Percentiles rank a stretch among this genome's conserved stretches.
phyloP scores from a whole-genome alignment of 352 stramenopile species.

The Phytophthora litchii region DNA sequence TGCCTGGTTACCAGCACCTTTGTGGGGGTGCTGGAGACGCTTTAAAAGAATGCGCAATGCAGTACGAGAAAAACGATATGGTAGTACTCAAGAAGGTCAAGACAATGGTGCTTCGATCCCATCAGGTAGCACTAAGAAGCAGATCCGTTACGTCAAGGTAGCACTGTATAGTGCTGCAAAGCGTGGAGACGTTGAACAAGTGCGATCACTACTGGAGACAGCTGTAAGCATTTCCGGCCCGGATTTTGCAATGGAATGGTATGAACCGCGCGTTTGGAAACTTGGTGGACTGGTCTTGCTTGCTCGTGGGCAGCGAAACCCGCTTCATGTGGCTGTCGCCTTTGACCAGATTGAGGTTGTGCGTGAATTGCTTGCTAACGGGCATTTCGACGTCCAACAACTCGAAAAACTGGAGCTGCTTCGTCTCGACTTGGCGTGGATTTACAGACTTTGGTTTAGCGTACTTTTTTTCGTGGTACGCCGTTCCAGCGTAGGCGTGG shows the following conservation, averaged over 20 bases:
- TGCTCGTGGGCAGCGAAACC: conserved; percentile 59
- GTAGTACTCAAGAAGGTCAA: conserved; percentile 8
- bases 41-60: conserved; percentile 16
- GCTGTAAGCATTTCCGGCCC: conserved; percentile 61
- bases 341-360: conserved; percentile 76
- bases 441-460: conserved; percentile 74
- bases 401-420: conserved; percentile 80
- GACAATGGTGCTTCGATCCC: conserved; percentile 4
- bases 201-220: conserved; percentile 49
- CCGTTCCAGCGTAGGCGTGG: conserved; percentile 31
- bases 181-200: conserved; percentile 58
- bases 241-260: conserved; percentile 75
- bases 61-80: conserved; percentile 10
- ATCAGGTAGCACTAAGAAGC: conserved; percentile 29
- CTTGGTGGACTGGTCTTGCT: conserved; percentile 33
- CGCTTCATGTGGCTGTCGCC: conserved; percentile 74
- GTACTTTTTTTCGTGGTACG: conserved; percentile 54
- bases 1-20: conserved; percentile 38
- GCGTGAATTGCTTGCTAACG: conserved; percentile 59
- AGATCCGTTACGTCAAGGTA: conserved; percentile 55
- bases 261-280: conserved; percentile 36
- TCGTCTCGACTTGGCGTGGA: conserved; percentile 65
- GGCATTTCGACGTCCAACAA: conserved; percentile 70
- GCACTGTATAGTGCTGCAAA: conserved; percentile 71
- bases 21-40: conserved; percentile 35